Evolutionary conservation across 352 stramenopile genomes (phyloP), one percentile per base, ranked within the genome.

Genomic region (Achlya hypogyna): DNA sequence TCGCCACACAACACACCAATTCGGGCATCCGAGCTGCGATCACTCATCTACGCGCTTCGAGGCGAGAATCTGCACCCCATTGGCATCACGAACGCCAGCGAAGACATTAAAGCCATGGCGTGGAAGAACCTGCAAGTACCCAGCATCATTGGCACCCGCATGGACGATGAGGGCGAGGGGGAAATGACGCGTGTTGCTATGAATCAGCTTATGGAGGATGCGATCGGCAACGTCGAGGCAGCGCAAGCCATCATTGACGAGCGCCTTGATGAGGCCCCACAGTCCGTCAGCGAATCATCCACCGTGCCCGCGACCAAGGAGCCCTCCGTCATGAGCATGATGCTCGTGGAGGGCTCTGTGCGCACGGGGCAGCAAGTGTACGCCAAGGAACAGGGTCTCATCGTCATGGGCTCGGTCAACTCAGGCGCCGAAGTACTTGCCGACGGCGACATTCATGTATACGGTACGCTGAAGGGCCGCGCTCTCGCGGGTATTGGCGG

Each of bases 301-400:
- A 34, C 51, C 28, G n/a, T 47, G 16, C 35, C 35, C 9, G 42
- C 18, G 16, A 53, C 56, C 22, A 20, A 4, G 20, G 42, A 12
- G n/a, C 5, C 25, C 4, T 20, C 56, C 12, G 0, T 32, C 2
- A 28, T 9, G 1, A 45, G 60, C 22, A 67, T 67, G 23, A 79
- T 93, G 79, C 72, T 96, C 8, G 73, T 94, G 47, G 72, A 84
- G 59, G 66, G 76, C 28, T 87, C 75, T 28, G 85, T 96, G 29
- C 87, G 87, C 31, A 94, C 86, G 5, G 87, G 87, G n/a, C 86
- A 96, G 72, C 87, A 96, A 71, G 78, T 95, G 53, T 92, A 87
- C 35, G 87, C 87, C 22, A 84, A 93, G 53, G 87, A 84, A 51
- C 77, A 80, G 23, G 88, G 85, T 47, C 75, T 96, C 27, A 76